Evolutionary conservation across 2,329 filamentous ascomycete species (phyloP), one percentile per base, ranked within the genome.

Genomic region (Colletotrichum sp.): DNA sequence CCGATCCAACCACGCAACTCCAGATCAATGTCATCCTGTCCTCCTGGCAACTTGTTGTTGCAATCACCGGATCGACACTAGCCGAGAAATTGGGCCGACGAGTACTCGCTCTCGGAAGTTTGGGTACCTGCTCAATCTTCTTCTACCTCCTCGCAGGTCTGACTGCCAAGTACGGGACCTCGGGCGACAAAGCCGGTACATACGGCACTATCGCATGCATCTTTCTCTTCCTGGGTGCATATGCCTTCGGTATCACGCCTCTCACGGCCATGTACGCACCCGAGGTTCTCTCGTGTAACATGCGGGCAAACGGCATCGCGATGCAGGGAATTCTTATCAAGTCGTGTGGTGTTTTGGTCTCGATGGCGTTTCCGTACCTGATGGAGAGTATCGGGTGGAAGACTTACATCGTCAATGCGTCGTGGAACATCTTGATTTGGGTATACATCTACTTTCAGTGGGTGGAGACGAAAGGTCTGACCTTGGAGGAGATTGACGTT

Each of bases 381-480:
- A 58, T 77, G 9, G 61, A 76, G 30, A 69, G 71, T 4, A 77
- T 79, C 12, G 77, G 77, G 2, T 79, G 77, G 76, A 77, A 77
- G 68, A 69, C 70, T 2, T 79, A 79, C 73, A 76, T 79, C 34
- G 71, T 78, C 13, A 78, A 79, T 55, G 59, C 30, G 5, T 76
- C 55, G 16, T 77, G 63, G 36, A 66, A 66, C 24, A 55, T 66
- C 7, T 77, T 14, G 36, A 80, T 65, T 69, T 80, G 56, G 75
- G 73, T 21, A 21, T 66, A 79, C 6, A 69, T 79, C 36, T 81
- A 79, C 64, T 77, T 81, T 18, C 75, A 78, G 61, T 76, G 81
- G 63, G 79, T 80, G 2, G 81, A 82, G 75, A 82, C 80, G 12
- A 82, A 81, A 75, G 77, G 69, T 1, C 36, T 61, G 58, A 77